Evolutionary conservation across 2,329 filamentous ascomycete species (phyloP), one percentile per base, ranked within the genome.

Genomic region (Periconia digitata): DNA sequence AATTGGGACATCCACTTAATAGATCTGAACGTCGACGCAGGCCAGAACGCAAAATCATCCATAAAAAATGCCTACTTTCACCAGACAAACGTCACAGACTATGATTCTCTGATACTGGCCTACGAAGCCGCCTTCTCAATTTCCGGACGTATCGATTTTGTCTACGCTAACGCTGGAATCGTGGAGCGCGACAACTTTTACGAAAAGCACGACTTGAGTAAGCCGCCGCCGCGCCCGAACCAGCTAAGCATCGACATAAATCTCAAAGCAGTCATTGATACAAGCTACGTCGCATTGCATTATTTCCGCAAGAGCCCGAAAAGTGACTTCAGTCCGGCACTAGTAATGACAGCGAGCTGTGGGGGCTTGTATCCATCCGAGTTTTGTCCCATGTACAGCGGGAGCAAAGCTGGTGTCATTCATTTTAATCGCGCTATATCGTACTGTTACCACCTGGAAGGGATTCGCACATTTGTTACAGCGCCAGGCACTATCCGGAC

Each of bases 131-230:
- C 69, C 8, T 77, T 72, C 60, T 51, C 63, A 5, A 49, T 57
- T 3, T 58, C 65, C 8, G 62, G 64, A 13, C 59, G 69, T 2
- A 39, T 79, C 15, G 76, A 79, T 60, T 76, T 79, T 50, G 75
- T 79, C 27, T 79, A 75, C 52, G 76, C 74, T 15, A 79, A 79
- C 46, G 76, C 76, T 1, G 76, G 76, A 1, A 69, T 77, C 18
- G 62, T 76, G 7, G 74, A 77, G 44, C 58, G 66, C 16, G 56
- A 64, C 45, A 74, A 73, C 46, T 76, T 76, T 58, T 76, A 72
- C 53, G 64, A 62, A 37, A 59, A 51, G 7, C 65, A 72, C 42
- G 55, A 60, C 27, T 41, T 72, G 21, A 48, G 48, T n/a, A 56
- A 51, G 6, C 43, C 54, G 6, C 64, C 65, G 1, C 56, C 75